Conservation (phyloP, 805 yeast genomes). For the Saturnispora quitensis region DNA sequence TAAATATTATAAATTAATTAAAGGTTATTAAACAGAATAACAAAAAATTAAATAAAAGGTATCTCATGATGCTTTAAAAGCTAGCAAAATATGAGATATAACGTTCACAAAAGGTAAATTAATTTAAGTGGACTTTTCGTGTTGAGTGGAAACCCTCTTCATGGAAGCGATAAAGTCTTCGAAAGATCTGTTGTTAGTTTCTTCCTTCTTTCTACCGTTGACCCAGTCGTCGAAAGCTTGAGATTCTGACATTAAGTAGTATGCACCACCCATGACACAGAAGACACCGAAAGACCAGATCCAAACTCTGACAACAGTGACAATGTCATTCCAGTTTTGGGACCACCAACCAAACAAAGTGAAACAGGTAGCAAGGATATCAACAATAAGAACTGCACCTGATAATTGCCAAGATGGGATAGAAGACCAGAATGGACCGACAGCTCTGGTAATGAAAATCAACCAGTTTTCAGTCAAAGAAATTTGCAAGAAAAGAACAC, state of each 20-base stretch:
- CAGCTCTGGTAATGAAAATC: conserved; percentile 29
- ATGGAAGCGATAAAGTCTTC: conserved; percentile 77
- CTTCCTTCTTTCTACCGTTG: conserved; percentile 70
- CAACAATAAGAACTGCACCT: conserved; percentile 88
- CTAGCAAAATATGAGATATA: background rate
- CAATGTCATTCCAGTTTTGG: conserved; percentile 94
- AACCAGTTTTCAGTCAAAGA: no score
- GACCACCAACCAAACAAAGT: conserved; percentile 96
- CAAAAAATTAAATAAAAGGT: background rate
- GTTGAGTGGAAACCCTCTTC: conserved; percentile 85
- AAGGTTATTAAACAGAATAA: background rate
- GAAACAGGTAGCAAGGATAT: conserved; percentile 87
- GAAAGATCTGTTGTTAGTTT: conserved; percentile 51
- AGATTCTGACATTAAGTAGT: conserved; percentile 84
- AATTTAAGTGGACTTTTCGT: conserved; percentile 60
- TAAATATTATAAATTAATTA: background rate
- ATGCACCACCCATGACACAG: conserved; percentile 94
- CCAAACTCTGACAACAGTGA: conserved; percentile 91
- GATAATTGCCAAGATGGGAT: conserved; percentile 93
- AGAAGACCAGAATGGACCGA: conserved; percentile 98
- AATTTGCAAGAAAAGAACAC: conserved; percentile 38
- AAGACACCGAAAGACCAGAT: conserved; percentile 94
- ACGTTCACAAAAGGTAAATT: conserved; percentile 5
- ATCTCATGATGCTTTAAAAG: background rate
- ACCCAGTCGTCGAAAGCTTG: conserved; percentile 72